Base-by-base conservation (phyloP, 371 early-diverging fungal genomes). In the Haplosporangium sp. region DNA sequence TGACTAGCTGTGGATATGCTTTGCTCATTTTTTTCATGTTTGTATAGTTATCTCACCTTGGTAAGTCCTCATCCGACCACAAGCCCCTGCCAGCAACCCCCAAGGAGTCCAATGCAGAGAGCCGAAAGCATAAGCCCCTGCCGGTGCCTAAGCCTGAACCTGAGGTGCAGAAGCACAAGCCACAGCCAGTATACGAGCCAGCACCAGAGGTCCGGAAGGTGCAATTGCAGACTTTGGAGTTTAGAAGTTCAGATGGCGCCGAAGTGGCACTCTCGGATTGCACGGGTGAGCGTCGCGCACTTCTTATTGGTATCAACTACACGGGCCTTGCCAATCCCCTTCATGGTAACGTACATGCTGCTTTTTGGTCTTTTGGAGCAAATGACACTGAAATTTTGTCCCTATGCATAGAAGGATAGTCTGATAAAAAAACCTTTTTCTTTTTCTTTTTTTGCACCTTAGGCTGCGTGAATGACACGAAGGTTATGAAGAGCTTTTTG, bases 391-490 rank as follows among this genome's bases (percentile, higher is more conserved):
- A 29, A 29, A 29, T 1, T 29, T 29, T 29, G 29, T 29, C 29
- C 29, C 29, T 29, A 4, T 29, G 29, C 29, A 29, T 4, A 29
- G 4, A 29, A 29, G 29, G 4, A 4, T 29, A 29, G 4, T 29
- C 4, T 29, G 29, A 29, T 29, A 29, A 29, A 42, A 37, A 20
- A 12, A 41, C 52, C 16, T 1, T 18, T 18, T 16, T 5, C 18
- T 50, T 10, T 14, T 20, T 51, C 2, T 42, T 14, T 41, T 6
- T 3, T 53, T 40, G 43, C n/a, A 11, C 52, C 23, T n/a, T 64
- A 75, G 92, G 93, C 36, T 94, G 94, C 79, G 83, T 90, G 66
- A 93, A 93, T 74, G 94, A 94, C 64, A 91, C 92, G 21, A 67
- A 83, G 43, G 85, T 87, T 69, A 86, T 94, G 69, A 84, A 86